Conservation (phyloP, 2,329 filamentous ascomycete genomes). For the Monilinia aucupariae region DNA sequence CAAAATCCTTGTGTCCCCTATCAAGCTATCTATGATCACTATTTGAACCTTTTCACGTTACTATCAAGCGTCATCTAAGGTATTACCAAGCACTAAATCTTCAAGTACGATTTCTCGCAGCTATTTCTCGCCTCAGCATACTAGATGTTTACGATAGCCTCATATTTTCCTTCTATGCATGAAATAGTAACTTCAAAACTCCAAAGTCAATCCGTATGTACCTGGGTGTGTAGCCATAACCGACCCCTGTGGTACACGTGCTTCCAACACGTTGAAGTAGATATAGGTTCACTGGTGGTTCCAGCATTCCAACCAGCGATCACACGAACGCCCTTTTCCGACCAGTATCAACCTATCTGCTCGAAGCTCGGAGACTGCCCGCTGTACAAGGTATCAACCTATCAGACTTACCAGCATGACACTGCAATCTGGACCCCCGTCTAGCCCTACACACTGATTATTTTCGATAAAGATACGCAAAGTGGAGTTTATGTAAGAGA, state of each 20-base stretch:
- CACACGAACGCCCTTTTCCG: constrained; percentile 20
- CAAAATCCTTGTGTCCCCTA: neutral
- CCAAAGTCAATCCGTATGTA: neutral
- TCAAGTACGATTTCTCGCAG: neutral
- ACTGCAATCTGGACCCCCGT: constrained; percentile 8
- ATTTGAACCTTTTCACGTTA: neutral
- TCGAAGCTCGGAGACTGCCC: constrained; percentile 1
- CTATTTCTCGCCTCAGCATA: neutral
- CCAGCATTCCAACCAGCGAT: neutral
- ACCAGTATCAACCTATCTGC: constrained; percentile 10
- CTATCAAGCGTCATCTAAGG: neutral
- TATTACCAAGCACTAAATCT: neutral
- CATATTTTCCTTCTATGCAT: neutral
- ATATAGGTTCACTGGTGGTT: too few species aligned
- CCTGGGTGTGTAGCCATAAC: too few species aligned
- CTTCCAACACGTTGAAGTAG: too few species aligned
- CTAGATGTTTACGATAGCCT: neutral
- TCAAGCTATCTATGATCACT: neutral
- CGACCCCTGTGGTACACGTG: too few species aligned
- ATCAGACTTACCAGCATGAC: constrained; percentile 17
- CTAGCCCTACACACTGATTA: constrained; percentile 13
- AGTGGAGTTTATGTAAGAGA: constrained; percentile 14
- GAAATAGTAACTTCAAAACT: neutral
- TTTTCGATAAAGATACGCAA: constrained; percentile 5
- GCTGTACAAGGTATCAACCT: constrained; percentile 6